phyloP scores from a whole-genome alignment of 805 yeast genomes.

The Candida orba region DNA sequence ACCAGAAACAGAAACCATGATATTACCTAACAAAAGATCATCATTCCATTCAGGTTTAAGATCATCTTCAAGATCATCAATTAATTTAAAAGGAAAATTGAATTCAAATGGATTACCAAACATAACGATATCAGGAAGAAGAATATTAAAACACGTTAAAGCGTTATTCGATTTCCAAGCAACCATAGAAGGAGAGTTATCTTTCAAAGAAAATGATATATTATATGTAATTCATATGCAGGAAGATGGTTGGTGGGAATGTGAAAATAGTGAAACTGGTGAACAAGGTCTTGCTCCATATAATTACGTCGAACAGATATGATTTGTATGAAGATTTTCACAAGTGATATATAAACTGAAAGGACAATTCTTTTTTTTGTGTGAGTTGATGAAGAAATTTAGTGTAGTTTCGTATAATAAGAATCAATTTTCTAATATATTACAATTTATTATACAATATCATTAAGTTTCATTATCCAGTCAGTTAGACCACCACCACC shows the following conservation, averaged over 20 bases:
- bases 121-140: constrained; percentile 44
- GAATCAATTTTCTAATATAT: background rate
- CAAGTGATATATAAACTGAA: background rate
- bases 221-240: constrained; percentile 48
- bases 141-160: constrained; percentile 42
- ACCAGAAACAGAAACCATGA: constrained; percentile 7
- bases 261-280: constrained; percentile 40
- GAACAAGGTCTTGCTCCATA: constrained; percentile 54
- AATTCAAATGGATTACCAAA: constrained; percentile 35
- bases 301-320: constrained; percentile 35
- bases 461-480: too few relatives aligned
- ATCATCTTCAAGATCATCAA: constrained; percentile 19
- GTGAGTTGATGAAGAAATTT: background rate
- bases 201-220: constrained; percentile 51
- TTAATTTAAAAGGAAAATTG: constrained; percentile 20
- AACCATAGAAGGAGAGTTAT: constrained; percentile 51
- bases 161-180: constrained; percentile 57
- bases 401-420: background rate
- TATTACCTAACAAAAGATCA: constrained; percentile 13
- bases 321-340: background rate
- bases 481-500: too few relatives aligned
- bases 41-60: constrained; percentile 23
- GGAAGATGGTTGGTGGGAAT: constrained; percentile 74
- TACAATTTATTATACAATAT: too few relatives aligned
- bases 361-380: background rate